These are phyloP conservation scores for Ciborinia camelliae DNA, from an alignment of 2,329 filamentous ascomycete species.

Conservation along the genomic window DNA sequence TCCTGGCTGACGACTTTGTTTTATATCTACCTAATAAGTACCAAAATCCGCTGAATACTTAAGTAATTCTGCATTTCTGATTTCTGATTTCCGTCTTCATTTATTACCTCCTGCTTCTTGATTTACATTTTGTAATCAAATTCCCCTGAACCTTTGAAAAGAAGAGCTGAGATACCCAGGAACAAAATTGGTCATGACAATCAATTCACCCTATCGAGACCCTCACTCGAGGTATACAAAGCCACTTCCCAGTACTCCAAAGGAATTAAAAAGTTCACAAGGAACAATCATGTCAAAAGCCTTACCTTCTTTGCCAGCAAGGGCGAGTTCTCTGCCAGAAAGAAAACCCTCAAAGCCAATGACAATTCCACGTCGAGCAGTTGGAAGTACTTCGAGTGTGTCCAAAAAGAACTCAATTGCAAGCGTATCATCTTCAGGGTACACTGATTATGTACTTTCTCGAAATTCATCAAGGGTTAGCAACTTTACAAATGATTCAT, in stretches of 20 bases:
- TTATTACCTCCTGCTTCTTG: background rate
- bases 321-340: conserved; percentile 20
- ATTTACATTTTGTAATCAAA: background rate
- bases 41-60: background rate
- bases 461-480: conserved; percentile 30
- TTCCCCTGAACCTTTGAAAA: background rate
- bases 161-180: background rate
- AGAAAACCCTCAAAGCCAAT: conserved; percentile 22
- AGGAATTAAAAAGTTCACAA: conserved; percentile 9
- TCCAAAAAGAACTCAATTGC: conserved; percentile 25
- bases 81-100: background rate
- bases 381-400: conserved; percentile 25
- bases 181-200: conserved; percentile 3
- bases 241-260: conserved; percentile 27
- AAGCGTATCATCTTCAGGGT: conserved; percentile 30
- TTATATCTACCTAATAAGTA: conserved; percentile 9
- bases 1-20: conserved; percentile 16
- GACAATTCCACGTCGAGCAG: conserved; percentile 31
- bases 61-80: background rate
- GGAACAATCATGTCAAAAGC: conserved; percentile 17
- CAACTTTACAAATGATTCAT: conserved; percentile 29
- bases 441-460: conserved; percentile 27
- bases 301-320: conserved; percentile 23
- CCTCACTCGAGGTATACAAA: conserved; percentile 32
- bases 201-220: conserved; percentile 20